Evolutionary conservation across 1,284 basidiomycete genomes (phyloP), one percentile per base, ranked within the genome.

Genomic region (Ganoderma lingzhi): DNA sequence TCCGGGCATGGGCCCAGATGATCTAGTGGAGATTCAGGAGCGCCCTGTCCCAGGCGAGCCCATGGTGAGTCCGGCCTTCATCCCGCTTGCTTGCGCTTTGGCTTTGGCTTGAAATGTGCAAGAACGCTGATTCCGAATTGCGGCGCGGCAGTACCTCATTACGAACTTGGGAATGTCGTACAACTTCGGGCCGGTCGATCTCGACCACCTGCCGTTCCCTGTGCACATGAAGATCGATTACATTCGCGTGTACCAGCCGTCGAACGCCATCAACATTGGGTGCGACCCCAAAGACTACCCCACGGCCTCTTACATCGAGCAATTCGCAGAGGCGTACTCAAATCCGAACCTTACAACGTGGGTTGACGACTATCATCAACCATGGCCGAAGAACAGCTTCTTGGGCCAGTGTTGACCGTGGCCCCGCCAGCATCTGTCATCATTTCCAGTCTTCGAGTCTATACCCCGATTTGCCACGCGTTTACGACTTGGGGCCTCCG

Each of bases 11-110:
- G 88, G 83, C 1, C 84, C 90, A 5, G 86, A 91, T 72, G 59
- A 78, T 0, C 64, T 76, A 0, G 84, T 86, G 39, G 78, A 88
- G 64, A 88, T 93, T 32, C 83, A 84, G 4, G 83, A 86, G 66
- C 83, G 93, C 28, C 82, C 86, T 3, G 85, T 94, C 28, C 83
- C 91, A 0, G 84, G 88, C 70, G 91, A 91, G 77, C 89, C 89
- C 3, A 88, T 91, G 88, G 84, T 86, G 62, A 63, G 84, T 76
- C 45, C 61, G 53, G 15, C 23, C 37, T 37, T n/a, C 28, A 39
- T 39, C 2, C 37, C 4, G 17, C 56, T 23, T 14, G 19, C 19
- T 6, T 39, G 37, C 56, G 19, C 8, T n/a, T 12, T 39, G 19
- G 35, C 5, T n/a, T 59, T 19, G 35, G 15, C 14, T 59, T 23